Conservation (phyloP, 495 filamentous ascomycete species). For the Penicillium atrosanguineum region DNA sequence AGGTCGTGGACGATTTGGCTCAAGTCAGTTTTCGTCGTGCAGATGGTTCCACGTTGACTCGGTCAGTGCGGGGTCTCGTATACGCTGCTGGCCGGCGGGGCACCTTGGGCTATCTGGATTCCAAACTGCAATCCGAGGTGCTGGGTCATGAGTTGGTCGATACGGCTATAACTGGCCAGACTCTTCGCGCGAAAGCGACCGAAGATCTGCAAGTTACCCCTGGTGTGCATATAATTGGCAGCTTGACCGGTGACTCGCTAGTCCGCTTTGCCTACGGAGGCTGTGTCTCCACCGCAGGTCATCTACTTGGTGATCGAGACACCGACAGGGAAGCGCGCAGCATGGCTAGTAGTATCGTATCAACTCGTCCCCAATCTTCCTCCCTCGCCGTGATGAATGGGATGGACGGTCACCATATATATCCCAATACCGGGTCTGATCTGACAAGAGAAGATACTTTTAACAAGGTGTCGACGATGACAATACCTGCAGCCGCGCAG, state of each 20-base stretch:
- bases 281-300: constrained; percentile 57
- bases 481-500: constrained; percentile 8
- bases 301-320: constrained; percentile 39
- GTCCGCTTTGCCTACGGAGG: constrained; percentile 64
- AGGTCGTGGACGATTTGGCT: constrained; percentile 29
- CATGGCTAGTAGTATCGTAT: constrained; percentile 14
- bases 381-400: constrained; percentile 40
- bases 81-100: constrained; percentile 64
- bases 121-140: constrained; percentile 50
- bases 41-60: constrained; percentile 46
- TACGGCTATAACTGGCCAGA: constrained; percentile 50
- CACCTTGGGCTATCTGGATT: constrained; percentile 52
- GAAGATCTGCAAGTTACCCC: constrained; percentile 54
- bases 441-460: constrained; percentile 25
- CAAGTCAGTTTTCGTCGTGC: constrained; percentile 45
- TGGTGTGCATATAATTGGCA: constrained; percentile 60
- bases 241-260: constrained; percentile 62
- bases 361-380: constrained; percentile 19
- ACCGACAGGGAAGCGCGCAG: constrained; percentile 14
- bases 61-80: constrained; percentile 48
- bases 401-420: constrained; percentile 41
- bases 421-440: constrained; percentile 10
- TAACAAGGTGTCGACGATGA: constrained; percentile 18
- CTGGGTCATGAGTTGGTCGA: constrained; percentile 30
- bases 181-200: constrained; percentile 53